Base-by-base conservation (phyloP, 495 filamentous ascomycete species). In the Trichocladium antarcticum region DNA sequence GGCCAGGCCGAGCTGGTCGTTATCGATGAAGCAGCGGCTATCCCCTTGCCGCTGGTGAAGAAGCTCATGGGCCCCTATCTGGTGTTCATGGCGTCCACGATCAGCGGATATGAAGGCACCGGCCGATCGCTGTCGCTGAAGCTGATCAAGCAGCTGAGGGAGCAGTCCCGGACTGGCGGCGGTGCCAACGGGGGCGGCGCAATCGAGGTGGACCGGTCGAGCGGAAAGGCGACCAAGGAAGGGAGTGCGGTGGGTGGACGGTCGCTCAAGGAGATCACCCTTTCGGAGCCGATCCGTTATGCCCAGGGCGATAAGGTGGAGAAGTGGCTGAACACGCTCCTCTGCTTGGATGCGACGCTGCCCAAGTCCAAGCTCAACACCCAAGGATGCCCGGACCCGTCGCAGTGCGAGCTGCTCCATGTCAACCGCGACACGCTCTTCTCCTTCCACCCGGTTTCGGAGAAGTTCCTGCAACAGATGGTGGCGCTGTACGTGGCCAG, bases 71-170 rank as follows among this genome's bases (percentile, higher is more conserved):
- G 93, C 0, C 92, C 89, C n/a, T 99, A 97, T 65, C 72, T 97
- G 19, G 88, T 97, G 3, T 99, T 99, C 70, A 99, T 99, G 93
- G 88, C 93, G 4, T 97, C 92, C 1, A 99, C 93, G 12, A 95
- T 99, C 68, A 97, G 95, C 59, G 93, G 93, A 45, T 99, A 99
- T 61, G 93, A 99, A 69, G 93, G 93, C 53, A 99, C 93, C 3
- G 93, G 93, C 27, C 78, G 93, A 34, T 96, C 90, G 1, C 74
- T 99, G 1, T 97, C 93, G 3, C 67, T 99, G 36, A 99, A 99
- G 67, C 74, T 99, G 50, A 97, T 99, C 52, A 89, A 96, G 57
- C 93, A 99, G 66, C 79, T 99, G 28, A 82, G 93, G 41, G 92
- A 99, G 57, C 88, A 97, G 59, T 92, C 92, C 16, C 78, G 80